Evolutionary conservation across 1,284 basidiomycete species (phyloP), one percentile per base, ranked within the genome.

Genomic region (Coniferiporia weirii): DNA sequence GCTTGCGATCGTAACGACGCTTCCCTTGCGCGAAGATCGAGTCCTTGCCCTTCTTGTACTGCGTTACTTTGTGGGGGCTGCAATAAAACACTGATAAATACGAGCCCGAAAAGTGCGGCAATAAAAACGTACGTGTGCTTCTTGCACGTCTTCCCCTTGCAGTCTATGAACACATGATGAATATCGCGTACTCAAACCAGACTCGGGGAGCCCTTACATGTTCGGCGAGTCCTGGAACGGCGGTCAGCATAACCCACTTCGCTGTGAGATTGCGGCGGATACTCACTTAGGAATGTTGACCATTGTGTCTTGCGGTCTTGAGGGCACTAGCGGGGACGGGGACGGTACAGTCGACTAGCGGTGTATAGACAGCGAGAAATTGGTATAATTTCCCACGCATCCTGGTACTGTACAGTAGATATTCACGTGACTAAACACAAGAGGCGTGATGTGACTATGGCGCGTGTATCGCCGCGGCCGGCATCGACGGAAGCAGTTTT

Each of bases 1-100:
- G 95, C 84, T 97, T 98, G 70, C 92, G 87, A 82, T 98, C 96
- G 81, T 99, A 99, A 84, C 97, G 95, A 73, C 96, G 93, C 89
- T 99, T 99, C 80, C 96, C 97, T 82, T 99, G 95, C 63, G 94
- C 95, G 74, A 91, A 90, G 66, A 95, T 78, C 63, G 94, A 97
- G 74, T 93, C 94, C 81, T 97, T 97, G 74, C 95, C 95, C 84
- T 93, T 96, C 89, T 97, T 98, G 85, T 96, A 97, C 75, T 97
- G 94, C 63, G 94, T 96, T 68, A 94, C 94, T 78, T 97, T 96
- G 80, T 97, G 95, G 61, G 93, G 89, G 62, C 90, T 93, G 68
- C 15, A 63, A 36, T n/a, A 22, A 57, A n/a, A 57, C 48, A 38
- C 10, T 5, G 36, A 34, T 13, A 57, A 34, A 13, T n/a, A 22